A percentile compares a stretch with the other conserved stretches of the same genome.
phyloP scores from a whole-genome alignment of 208 protist species.

The Leishmania major region DNA sequence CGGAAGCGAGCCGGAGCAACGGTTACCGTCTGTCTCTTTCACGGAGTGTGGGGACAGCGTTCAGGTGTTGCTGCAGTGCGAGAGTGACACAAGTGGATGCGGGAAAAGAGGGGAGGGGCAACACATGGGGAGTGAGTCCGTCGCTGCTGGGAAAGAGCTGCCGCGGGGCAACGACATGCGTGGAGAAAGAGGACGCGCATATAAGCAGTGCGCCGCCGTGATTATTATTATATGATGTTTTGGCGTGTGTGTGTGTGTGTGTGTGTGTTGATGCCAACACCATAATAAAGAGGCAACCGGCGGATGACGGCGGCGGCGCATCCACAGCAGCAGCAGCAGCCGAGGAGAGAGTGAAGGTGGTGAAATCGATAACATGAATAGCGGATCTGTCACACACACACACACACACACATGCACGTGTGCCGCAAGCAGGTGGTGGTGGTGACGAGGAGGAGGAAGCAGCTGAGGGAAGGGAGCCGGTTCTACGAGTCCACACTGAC shows the following conservation, averaged over 20 bases:
- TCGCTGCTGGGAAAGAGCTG: too few relatives aligned
- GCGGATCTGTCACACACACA: not conserved
- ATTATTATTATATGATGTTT: too few relatives aligned
- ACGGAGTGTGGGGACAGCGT: too few relatives aligned
- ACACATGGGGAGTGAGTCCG: not conserved
- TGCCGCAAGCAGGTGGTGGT: not conserved
- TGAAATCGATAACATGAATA: not conserved
- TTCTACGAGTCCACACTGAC: not conserved
- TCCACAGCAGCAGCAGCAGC: not conserved
- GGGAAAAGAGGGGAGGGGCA: not conserved
- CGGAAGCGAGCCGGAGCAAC: not conserved
- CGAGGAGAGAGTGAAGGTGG: not conserved
- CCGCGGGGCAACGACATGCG: too few relatives aligned
- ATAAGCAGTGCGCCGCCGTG: not conserved
- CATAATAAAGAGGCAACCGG: not conserved
- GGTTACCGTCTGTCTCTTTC: not conserved
- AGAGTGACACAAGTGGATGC: not conserved
- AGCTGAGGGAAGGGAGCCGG: not conserved
- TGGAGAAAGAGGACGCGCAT: not conserved
- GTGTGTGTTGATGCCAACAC: not conserved
- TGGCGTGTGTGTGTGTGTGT: not conserved
- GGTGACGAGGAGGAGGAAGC: not conserved
- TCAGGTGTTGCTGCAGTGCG: not conserved
- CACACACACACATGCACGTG: not conserved
- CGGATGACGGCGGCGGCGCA: not conserved